Percentiles rank a stretch among this genome's conserved stretches.
Evolutionary conservation across 139 green algal genomes (phyloP).

Genomic region (Ettlia oleoabundans): DNA sequence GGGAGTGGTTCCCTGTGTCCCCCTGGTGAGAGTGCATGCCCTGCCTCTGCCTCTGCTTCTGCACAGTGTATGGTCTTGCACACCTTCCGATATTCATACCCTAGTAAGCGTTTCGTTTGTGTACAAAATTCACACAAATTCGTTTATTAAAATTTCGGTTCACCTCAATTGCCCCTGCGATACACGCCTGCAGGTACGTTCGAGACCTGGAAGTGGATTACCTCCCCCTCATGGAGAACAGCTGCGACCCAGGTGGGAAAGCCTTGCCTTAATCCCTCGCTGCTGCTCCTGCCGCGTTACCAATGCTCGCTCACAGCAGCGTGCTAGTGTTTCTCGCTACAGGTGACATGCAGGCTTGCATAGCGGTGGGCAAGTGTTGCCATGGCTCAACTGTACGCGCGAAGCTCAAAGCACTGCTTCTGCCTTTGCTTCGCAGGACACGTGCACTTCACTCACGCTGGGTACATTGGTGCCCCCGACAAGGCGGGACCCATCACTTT

Average conservation of each 20-base stretch:
- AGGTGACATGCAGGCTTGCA: too few relatives aligned
- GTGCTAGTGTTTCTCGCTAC: too few relatives aligned
- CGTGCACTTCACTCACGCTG: conserved; percentile 32
- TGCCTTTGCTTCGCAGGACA: not conserved
- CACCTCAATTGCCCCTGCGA: not conserved
- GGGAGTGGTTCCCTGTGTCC: conserved; percentile 26
- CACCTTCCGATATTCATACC: too few relatives aligned
- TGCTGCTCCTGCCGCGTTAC: not conserved
- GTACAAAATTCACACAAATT: too few relatives aligned
- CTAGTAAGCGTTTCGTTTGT: too few relatives aligned
- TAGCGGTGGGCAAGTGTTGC: too few relatives aligned
- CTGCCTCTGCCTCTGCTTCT: too few relatives aligned
- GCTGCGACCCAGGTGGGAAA: conserved; percentile 3
- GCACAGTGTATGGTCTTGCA: too few relatives aligned
- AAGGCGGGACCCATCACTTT: conserved; percentile 6
- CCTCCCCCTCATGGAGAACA: conserved; percentile 31
- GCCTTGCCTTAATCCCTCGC: not conserved
- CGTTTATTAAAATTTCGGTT: not conserved
- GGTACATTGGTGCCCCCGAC: conserved; percentile 14
- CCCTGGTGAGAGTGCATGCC: conserved; percentile 17
- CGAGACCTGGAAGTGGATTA: conserved; percentile 24
- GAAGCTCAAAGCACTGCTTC: too few relatives aligned
- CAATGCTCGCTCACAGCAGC: too few relatives aligned
- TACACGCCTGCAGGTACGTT: conserved; percentile 8
- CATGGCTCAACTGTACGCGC: too few relatives aligned